phyloP scores from a whole-genome alignment of 306 rosid species.

The Clitoria ternatea region DNA sequence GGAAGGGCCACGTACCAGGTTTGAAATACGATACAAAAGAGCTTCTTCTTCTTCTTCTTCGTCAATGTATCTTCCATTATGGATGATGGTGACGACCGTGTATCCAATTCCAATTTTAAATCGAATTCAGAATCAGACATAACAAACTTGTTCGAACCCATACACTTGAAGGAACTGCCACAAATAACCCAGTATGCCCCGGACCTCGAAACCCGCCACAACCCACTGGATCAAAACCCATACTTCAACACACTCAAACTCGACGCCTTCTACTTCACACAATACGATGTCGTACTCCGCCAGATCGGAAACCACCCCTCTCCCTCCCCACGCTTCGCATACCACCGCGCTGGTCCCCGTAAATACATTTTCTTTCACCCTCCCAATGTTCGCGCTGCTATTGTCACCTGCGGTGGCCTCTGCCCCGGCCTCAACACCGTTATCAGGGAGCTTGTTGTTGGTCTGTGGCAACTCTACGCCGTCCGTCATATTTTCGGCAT shows the following conservation, averaged over 20 bases:
- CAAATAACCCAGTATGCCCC: neutral
- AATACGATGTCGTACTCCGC: conserved; percentile 19
- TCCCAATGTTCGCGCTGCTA: conserved; percentile 38
- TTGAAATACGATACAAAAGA: too few species aligned
- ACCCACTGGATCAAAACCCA: conserved; percentile 23
- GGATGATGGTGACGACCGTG: too few species aligned
- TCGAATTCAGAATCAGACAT: neutral
- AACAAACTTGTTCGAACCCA: conserved; percentile 13
- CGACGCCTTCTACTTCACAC: conserved; percentile 10
- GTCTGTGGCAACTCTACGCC: conserved; percentile 62
- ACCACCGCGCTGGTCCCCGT: conserved; percentile 35
- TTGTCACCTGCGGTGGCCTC: conserved; percentile 46
- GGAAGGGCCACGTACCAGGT: too few species aligned
- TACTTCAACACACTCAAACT: conserved; percentile 18
- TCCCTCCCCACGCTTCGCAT: conserved; percentile 6
- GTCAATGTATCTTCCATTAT: too few species aligned
- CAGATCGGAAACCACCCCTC: conserved; percentile 7
- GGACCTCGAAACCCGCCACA: neutral
- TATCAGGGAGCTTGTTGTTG: conserved; percentile 60
- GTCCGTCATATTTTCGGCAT: conserved; percentile 69
- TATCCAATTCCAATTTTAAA: too few species aligned
- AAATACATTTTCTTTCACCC: conserved; percentile 12
- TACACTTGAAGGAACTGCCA: conserved; percentile 9
- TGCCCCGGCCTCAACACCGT: conserved; percentile 83
- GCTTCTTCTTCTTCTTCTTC: too few species aligned